Evolutionary conservation across 83 land plant genomes (phyloP).

Genomic region (Picea abies): DNA sequence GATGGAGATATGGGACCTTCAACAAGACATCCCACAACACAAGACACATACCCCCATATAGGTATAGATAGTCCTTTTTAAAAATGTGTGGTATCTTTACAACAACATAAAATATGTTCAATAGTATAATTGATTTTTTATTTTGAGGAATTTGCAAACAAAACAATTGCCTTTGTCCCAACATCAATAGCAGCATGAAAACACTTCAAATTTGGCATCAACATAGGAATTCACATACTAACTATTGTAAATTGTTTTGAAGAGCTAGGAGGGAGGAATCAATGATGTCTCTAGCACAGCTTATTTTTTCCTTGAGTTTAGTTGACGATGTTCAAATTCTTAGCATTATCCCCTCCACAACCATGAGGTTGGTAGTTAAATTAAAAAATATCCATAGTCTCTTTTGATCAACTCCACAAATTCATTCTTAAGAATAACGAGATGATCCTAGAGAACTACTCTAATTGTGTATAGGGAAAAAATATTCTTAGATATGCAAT

Average conservation of each 20-base stretch:
- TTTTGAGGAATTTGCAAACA: too few relatives aligned
- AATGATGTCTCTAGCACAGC: constrained; percentile 49
- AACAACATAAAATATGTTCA: too few relatives aligned
- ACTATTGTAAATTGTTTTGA: constrained; percentile 42
- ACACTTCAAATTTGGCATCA: too few relatives aligned
- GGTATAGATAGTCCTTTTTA: too few relatives aligned
- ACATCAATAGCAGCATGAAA: too few relatives aligned
- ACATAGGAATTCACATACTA: too few relatives aligned
- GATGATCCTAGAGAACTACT: constrained; percentile 76
- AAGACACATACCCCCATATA: too few relatives aligned
- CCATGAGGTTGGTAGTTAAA: constrained; percentile 89
- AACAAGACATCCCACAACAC: too few relatives aligned
- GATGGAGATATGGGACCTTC: too few relatives aligned
- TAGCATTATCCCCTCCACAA: constrained; percentile 76
- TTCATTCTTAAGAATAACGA: constrained; percentile 74
- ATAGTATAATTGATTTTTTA: too few relatives aligned
- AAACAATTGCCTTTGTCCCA: too few relatives aligned
- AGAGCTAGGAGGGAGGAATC: constrained; percentile 52
- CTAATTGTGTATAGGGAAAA: constrained; percentile 91
- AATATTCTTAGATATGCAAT: constrained; percentile 85
- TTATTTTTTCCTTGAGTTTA: constrained; percentile 78
- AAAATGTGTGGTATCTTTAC: too few relatives aligned
- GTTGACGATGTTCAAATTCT: constrained; percentile 84
- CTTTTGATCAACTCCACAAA: constrained; percentile 93
- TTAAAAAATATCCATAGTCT: constrained; percentile 88